Percentiles rank a stretch among this genome's conserved stretches.
Evolutionary conservation across 73 alveolate species (phyloP).

Genomic region (Effrenium voratum): DNA sequence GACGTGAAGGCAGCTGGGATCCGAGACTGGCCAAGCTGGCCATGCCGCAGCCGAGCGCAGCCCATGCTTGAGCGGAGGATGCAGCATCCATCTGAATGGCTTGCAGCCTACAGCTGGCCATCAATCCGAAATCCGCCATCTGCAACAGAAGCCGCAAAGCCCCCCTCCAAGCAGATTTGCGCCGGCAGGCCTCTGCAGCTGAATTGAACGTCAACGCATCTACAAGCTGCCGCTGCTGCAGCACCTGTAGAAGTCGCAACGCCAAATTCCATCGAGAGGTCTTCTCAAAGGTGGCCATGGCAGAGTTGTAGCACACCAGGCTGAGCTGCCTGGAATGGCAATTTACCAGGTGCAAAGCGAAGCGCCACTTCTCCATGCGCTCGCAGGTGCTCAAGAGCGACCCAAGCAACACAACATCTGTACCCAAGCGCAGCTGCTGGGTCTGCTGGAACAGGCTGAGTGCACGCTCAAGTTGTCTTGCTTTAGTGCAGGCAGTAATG

Average conservation of each 20-base stretch:
- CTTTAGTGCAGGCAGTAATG: conserved; percentile 22
- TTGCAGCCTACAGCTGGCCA: background rate
- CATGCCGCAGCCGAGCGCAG: background rate
- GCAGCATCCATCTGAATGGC: background rate
- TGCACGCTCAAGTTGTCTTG: conserved; percentile 19
- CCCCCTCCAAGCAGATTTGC: conserved; percentile 15
- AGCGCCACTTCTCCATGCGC: conserved; percentile 31
- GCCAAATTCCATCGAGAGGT: conserved; percentile 32
- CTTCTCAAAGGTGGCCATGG: conserved; percentile 41
- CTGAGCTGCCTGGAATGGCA: background rate
- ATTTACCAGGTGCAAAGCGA: background rate
- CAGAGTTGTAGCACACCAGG: conserved; percentile 15
- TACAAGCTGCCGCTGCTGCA: background rate
- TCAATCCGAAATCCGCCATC: background rate
- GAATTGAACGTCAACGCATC: conserved; percentile 21
- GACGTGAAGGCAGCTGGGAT: background rate
- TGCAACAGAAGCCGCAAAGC: background rate
- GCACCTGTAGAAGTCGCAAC: background rate
- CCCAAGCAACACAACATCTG: conserved; percentile 38
- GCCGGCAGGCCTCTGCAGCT: background rate
- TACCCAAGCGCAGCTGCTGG: conserved; percentile 22
- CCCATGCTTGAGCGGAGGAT: conserved; percentile 31
- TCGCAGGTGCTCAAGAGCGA: conserved; percentile 44
- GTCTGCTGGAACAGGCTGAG: background rate
- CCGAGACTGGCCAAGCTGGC: background rate